phyloP scores from a whole-genome alignment of 768 basidiomycete species.

The Suillus decipiens region DNA sequence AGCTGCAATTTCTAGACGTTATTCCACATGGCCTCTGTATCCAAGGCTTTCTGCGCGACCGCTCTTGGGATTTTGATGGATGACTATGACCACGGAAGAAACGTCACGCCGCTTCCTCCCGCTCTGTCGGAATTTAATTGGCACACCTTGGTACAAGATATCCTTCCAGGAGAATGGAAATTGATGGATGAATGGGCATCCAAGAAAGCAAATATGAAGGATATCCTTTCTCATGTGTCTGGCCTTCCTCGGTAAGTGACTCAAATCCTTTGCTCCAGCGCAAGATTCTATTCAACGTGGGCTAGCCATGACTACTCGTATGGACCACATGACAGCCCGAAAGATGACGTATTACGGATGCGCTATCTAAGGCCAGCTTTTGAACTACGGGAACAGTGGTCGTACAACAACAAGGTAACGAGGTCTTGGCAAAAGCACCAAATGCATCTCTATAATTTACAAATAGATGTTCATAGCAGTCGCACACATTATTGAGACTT shows the following conservation, averaged over 20 bases:
- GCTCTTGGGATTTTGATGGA: no score
- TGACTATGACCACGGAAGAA: no score
- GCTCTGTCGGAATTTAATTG: constrained; percentile 34
- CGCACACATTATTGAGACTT: no score
- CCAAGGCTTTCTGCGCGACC: no score
- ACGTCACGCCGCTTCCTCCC: constrained; percentile 33
- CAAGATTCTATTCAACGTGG: not conserved
- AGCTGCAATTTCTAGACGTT: no score
- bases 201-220: constrained; percentile 36
- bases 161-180: constrained; percentile 41
- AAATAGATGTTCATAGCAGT: no score
- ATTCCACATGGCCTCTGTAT: no score
- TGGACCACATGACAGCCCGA: constrained; percentile 26
- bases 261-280: not conserved
- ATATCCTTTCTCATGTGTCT: constrained; percentile 41
- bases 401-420: no score
- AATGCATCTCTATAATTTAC: no score
- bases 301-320: constrained; percentile 37
- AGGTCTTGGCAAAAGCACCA: no score
- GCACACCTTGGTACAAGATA: constrained; percentile 37
- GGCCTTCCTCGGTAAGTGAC: constrained; percentile 37
- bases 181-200: constrained; percentile 43
- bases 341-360: not conserved
- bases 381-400: no score
- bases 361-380: no score